Conservation (phyloP, 148 eudicot genomes). For the Pharnaceum exiguum region DNA sequence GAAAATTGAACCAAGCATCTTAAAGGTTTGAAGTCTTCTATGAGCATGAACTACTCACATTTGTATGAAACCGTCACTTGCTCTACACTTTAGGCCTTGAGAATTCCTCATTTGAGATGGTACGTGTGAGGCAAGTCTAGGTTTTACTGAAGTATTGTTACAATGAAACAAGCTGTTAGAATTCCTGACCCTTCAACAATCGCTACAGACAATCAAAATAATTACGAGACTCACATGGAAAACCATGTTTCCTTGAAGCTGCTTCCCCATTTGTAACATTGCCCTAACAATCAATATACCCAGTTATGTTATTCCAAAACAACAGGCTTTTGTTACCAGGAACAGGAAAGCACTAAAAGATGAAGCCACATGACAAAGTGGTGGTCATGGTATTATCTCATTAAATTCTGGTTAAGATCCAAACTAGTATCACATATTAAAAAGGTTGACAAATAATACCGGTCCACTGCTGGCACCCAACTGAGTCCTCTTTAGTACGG, state of each 20-base stretch:
- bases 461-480: constrained; percentile 20
- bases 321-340: background rate
- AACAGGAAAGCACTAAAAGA: background rate
- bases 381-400: too few species aligned
- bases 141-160: constrained; percentile 40
- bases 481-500: constrained; percentile 38
- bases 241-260: constrained; percentile 32
- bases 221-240: constrained; percentile 49
- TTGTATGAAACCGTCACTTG: constrained; percentile 34
- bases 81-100: constrained; percentile 44
- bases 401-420: background rate
- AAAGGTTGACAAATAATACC: constrained; percentile 23
- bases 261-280: constrained; percentile 29
- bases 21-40: background rate
- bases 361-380: background rate
- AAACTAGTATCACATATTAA: constrained; percentile 3
- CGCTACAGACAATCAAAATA: background rate
- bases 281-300: constrained; percentile 36
- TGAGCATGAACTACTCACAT: constrained; percentile 37
- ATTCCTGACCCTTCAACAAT: background rate
- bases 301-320: background rate
- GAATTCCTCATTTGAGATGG: constrained; percentile 39
- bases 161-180: background rate
- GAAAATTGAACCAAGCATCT: background rate
- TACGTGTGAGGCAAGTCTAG: constrained; percentile 35